phyloP scores from a whole-genome alignment of 768 basidiomycete genomes.

The Agaricus subrufescens region DNA sequence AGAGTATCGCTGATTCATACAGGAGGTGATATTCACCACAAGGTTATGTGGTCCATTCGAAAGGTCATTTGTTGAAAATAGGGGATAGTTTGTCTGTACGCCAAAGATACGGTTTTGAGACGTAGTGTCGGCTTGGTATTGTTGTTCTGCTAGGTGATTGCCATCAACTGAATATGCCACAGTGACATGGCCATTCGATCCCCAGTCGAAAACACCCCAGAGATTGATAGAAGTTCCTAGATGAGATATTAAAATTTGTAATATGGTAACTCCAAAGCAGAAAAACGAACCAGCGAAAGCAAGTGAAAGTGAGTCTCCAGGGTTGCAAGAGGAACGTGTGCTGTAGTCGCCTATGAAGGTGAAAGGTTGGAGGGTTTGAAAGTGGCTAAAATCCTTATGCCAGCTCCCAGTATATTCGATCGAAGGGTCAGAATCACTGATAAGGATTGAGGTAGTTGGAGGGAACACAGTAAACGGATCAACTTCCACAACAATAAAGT shows the following conservation, averaged over 20 bases:
- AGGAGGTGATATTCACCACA: conserved; percentile 16
- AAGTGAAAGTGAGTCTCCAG: conserved; percentile 15
- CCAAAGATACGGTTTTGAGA: conserved; percentile 13
- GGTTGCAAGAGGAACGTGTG: conserved; percentile 13
- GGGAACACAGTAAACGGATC: conserved; percentile 15
- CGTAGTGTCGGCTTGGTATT: conserved; percentile 15
- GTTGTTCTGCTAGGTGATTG: conserved; percentile 10
- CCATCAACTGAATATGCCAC: conserved; percentile 22
- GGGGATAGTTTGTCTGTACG: conserved; percentile 18
- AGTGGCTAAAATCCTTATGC: conserved; percentile 3
- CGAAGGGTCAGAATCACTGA: conserved; percentile 20
- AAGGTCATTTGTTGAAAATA: conserved; percentile 17
- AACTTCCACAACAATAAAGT: conserved; percentile 19
- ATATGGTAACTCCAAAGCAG: neutral
- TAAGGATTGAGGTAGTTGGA: conserved; percentile 17
- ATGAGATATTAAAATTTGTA: neutral
- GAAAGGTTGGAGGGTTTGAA: conserved; percentile 4
- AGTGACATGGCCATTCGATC: conserved; percentile 16
- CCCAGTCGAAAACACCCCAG: conserved; percentile 23
- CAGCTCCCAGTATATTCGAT: conserved; percentile 19
- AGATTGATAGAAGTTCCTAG: conserved; percentile 18
- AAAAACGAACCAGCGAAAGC: conserved; percentile 7
- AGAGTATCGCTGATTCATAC: conserved; percentile 14
- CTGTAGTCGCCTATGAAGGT: conserved; percentile 15
- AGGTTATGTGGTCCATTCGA: conserved; percentile 17